Percentiles rank a stretch among this genome's conserved stretches.
Evolutionary conservation across 176 grass and related monocot species (phyloP).

Genomic region (Eleusine coracana): DNA sequence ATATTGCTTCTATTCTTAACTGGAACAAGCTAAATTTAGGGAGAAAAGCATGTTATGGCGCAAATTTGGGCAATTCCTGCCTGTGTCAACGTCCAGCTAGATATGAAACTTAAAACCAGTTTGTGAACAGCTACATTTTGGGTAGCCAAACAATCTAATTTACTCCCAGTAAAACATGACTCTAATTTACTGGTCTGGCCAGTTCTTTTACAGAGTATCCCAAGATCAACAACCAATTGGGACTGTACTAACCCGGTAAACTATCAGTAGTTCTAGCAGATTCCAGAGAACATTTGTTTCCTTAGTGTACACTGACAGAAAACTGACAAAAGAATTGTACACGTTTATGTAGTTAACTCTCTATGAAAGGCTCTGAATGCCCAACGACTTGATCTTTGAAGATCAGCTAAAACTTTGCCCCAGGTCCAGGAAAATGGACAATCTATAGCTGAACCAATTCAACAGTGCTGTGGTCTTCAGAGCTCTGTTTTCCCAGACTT

Average conservation of each 20-base stretch:
- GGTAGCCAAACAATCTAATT: constrained; percentile 26
- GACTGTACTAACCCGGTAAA: neutral
- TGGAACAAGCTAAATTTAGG: constrained; percentile 61
- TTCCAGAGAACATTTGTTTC: constrained; percentile 12
- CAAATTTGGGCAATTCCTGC: constrained; percentile 26
- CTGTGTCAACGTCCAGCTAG: constrained; percentile 6
- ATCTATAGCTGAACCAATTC: neutral
- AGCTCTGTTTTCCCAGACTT: constrained; percentile 72
- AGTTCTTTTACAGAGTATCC: constrained; percentile 34
- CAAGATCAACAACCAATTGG: constrained; percentile 5
- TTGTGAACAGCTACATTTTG: constrained; percentile 13
- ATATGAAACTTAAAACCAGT: neutral
- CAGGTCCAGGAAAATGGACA: neutral
- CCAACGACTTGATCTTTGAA: neutral
- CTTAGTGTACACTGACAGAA: constrained; percentile 35
- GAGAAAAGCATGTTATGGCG: neutral
- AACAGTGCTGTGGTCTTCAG: constrained; percentile 22
- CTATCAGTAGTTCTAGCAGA: neutral
- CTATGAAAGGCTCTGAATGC: constrained; percentile 22
- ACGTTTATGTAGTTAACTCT: constrained; percentile 11
- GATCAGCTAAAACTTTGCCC: constrained; percentile 7
- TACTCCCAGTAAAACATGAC: neutral
- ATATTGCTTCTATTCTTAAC: constrained; percentile 39
- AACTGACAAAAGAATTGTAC: constrained; percentile 28
- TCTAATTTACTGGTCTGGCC: neutral